phyloP scores from a whole-genome alignment of 2,329 filamentous ascomycete species.

The Periconia sp. region DNA sequence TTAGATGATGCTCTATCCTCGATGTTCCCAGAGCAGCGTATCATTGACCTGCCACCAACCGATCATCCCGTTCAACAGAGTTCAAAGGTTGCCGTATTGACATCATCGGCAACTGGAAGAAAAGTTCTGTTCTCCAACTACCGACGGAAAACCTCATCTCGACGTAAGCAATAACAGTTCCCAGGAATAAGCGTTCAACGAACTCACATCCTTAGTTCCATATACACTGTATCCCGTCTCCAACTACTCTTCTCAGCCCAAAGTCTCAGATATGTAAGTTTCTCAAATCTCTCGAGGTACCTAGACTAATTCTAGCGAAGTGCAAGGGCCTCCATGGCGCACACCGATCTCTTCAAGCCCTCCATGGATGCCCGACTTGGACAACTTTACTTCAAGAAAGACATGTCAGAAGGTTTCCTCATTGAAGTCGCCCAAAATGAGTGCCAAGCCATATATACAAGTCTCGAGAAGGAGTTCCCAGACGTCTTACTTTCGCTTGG shows the following conservation, averaged over 20 bases:
- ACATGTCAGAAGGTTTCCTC: constrained; percentile 12
- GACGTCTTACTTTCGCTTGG: constrained; percentile 12
- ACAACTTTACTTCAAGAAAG: constrained; percentile 12
- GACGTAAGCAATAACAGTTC: constrained; percentile 2
- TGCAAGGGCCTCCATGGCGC: constrained; percentile 17
- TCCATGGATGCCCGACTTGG: constrained; percentile 12
- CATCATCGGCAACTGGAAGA: constrained; percentile 13
- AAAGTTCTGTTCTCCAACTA: constrained; percentile 18
- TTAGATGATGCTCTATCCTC: constrained; percentile 6
- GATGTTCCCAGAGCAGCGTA: constrained; percentile 8
- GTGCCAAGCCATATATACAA: constrained; percentile 12
- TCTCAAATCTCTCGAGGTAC: background rate
- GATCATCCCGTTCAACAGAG: constrained; percentile 9
- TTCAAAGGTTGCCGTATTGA: constrained; percentile 13
- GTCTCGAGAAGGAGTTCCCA: constrained; percentile 12
- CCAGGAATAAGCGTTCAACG: background rate
- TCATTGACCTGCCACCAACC: constrained; percentile 6
- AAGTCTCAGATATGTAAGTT: constrained; percentile 11
- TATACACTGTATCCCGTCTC: constrained; percentile 15
- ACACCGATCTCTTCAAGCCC: constrained; percentile 15
- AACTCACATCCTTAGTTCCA: constrained; percentile 2
- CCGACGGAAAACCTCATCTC: constrained; percentile 8
- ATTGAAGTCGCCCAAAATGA: constrained; percentile 17
- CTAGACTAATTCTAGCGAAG: constrained; percentile 2
- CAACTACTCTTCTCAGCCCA: constrained; percentile 8